Evolutionary conservation across 768 basidiomycete genomes (phyloP).

Genomic region (Nidularia pulvinata): DNA sequence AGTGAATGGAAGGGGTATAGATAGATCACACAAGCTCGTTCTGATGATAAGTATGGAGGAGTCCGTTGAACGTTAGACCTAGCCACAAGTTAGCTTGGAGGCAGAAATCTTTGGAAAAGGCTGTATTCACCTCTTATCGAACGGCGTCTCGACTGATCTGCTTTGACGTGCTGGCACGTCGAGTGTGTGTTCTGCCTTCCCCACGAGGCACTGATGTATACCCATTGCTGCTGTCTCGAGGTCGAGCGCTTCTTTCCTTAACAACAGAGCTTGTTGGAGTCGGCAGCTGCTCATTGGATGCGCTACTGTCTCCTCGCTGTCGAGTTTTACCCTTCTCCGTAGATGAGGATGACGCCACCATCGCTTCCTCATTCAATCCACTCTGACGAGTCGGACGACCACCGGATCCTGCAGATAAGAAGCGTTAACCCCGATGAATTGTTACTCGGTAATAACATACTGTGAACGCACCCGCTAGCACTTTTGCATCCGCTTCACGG

Average conservation of each 20-base stretch:
- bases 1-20: no score
- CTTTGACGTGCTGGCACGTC: slow-evolving; percentile 12
- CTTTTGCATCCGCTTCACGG: slow-evolving; percentile 70
- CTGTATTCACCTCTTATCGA: slow-evolving; percentile 17
- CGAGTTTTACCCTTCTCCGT: no score
- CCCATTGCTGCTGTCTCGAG: slow-evolving; percentile 4
- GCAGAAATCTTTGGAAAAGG: no score
- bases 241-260: not conserved
- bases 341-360: no score
- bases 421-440: no score
- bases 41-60: no score
- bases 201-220: not conserved
- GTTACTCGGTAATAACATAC: not conserved
- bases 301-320: not conserved
- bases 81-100: no score
- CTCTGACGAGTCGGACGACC: slow-evolving; percentile 3
- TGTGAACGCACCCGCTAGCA: slow-evolving; percentile 55
- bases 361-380: no score
- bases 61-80: no score
- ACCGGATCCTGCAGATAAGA: slow-evolving; percentile 7
- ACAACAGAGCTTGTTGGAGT: not conserved
- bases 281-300: not conserved
- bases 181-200: not conserved
- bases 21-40: no score
- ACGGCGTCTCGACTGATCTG: slow-evolving; percentile 28